Conservation (phyloP, 2,329 filamentous ascomycete species). For the Parastagonospora avenae region DNA sequence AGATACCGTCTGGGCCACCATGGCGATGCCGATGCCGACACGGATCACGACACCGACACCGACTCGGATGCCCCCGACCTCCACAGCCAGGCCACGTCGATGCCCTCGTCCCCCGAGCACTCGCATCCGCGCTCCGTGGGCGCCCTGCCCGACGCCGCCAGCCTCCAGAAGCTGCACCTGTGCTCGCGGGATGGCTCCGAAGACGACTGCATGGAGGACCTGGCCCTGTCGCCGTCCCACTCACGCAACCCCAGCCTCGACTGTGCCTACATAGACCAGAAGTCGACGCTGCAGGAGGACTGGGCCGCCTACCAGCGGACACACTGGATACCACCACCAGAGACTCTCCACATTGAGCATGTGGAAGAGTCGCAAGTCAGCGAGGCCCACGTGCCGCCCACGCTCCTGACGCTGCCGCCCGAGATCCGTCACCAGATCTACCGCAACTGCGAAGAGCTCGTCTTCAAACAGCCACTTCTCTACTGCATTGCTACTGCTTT, state of each 20-base stretch:
- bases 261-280: constrained; percentile 15
- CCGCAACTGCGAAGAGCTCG: constrained; percentile 43
- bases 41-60: constrained; percentile 26
- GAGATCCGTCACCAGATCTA: constrained; percentile 47
- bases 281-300: constrained; percentile 20
- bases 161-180: constrained; percentile 24
- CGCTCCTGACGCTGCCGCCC: constrained; percentile 43
- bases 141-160: constrained; percentile 26
- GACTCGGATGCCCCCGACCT: constrained; percentile 22
- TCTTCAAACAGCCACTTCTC: constrained; percentile 43
- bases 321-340: constrained; percentile 11
- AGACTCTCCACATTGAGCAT: constrained; percentile 15
- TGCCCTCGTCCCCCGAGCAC: constrained; percentile 28
- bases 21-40: constrained; percentile 13
- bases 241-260: constrained; percentile 29
- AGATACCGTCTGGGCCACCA: constrained; percentile 28
- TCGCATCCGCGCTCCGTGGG: constrained; percentile 19
- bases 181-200: constrained; percentile 15
- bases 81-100: constrained; percentile 24
- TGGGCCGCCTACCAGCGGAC: constrained; percentile 25
- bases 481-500: constrained; percentile 49
- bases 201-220: constrained; percentile 35
- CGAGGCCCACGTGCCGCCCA: constrained; percentile 18
- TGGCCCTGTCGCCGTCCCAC: constrained; percentile 33
- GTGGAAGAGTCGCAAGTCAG: constrained; percentile 2